Base-by-base conservation (phyloP, 73 alveolate species). In the Blepharisma stoltei region DNA sequence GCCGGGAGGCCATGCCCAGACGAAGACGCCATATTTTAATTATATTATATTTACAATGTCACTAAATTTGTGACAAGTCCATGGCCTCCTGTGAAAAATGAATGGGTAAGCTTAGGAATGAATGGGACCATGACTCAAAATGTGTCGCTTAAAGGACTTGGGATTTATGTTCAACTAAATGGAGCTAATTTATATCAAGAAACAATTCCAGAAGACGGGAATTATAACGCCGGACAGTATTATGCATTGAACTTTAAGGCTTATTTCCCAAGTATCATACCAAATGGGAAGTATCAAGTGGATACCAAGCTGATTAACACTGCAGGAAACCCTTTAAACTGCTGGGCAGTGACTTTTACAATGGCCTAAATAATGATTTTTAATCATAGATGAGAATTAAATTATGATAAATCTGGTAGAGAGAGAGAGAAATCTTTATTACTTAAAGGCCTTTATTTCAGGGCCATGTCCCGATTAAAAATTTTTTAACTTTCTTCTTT, bases 41-140 rank as follows among this genome's bases (percentile, higher is more conserved):
- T n/a, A n/a, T n/a, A n/a, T n/a, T n/a, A n/a, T n/a, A n/a, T n/a
- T 48, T 48, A 50, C 46, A 25, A 20, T 47, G 73, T 60, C 48
- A 20, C 48, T 1, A 18, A 11, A 20, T 60, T 60, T 25, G 73
- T 14, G 14, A 38, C 23, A 9, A n/a, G 2, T 8, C 73, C 73
- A 14, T 60, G 73, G 73, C 73, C 73, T 1, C 73, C 73, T 14
- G 5, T 4, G 2, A 20, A n/a, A 5, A 60, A 60, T 38, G 23
- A 9, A 8, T 14, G 46, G 14, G 46, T 60, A 8, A 38, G 46
- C 46, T n/a, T 60, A 9, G 23, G 23, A n/a, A 60, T 60, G 48
- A 60, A n/a, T 18, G 73, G 73, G 2, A 25, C 73, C 0, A 14
- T 60, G 14, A 60, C 18, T 25, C 37, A 38, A 9, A 25, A 60